Percentiles rank a stretch among this genome's conserved stretches.
Evolutionary conservation across 495 filamentous ascomycete species (phyloP).

Genomic region (Hypoxylon perforatum): DNA sequence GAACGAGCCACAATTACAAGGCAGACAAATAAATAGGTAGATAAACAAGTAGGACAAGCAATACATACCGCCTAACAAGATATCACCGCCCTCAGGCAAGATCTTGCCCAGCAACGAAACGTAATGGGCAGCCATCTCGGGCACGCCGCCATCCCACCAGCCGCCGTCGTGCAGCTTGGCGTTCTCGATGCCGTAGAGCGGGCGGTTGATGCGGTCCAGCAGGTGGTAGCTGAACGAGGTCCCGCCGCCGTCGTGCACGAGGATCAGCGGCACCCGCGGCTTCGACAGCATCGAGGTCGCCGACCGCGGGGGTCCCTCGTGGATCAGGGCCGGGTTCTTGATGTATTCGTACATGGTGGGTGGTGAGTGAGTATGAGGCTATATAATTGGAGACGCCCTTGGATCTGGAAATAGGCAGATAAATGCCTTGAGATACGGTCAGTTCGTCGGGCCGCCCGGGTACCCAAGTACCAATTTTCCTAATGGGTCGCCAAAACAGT

Average conservation of each 20-base stretch:
- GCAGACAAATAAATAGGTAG: too few relatives aligned
- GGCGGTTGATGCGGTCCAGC: conserved; percentile 44
- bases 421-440: too few relatives aligned
- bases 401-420: too few relatives aligned
- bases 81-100: conserved; percentile 46
- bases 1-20: neutral
- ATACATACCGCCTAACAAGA: conserved; percentile 42
- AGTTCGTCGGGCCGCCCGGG: too few relatives aligned
- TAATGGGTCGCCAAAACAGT: too few relatives aligned
- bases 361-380: neutral
- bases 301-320: conserved; percentile 26
- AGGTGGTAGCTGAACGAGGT: conserved; percentile 51
- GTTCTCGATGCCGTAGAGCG: conserved; percentile 52
- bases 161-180: conserved; percentile 46
- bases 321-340: conserved; percentile 41
- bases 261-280: conserved; percentile 43
- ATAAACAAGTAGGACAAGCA: neutral
- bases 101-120: conserved; percentile 42
- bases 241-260: conserved; percentile 54
- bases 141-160: conserved; percentile 46
- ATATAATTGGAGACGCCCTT: too few relatives aligned
- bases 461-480: too few relatives aligned
- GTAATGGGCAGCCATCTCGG: conserved; percentile 47
- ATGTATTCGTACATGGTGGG: conserved; percentile 24
- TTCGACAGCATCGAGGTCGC: conserved; percentile 10